These are phyloP conservation scores for Candida manassasensis DNA, from an alignment of 805 yeast genomes.

Conservation along the genomic window DNA sequence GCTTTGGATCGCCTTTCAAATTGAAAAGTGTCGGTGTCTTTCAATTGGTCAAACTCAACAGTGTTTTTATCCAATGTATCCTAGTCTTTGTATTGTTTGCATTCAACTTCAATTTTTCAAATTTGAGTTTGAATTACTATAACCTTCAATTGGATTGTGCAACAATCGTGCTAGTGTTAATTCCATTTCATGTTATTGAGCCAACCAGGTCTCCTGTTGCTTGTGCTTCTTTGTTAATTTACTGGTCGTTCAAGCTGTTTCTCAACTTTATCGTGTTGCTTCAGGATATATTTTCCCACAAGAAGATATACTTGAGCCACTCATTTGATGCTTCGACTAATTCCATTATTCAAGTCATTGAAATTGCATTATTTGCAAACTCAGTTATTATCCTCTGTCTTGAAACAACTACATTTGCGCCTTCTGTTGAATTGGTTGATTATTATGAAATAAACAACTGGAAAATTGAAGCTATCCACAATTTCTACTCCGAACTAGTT, in stretches of 20 bases:
- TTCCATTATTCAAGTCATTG: constrained; percentile 9
- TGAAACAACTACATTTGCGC: constrained; percentile 13
- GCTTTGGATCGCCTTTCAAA: constrained; percentile 5
- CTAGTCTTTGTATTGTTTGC: constrained; percentile 1
- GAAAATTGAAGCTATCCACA: constrained; percentile 17
- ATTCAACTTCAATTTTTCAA: background rate
- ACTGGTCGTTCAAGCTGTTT: constrained; percentile 24
- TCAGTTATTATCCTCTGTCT: constrained; percentile 12
- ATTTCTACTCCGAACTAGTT: constrained; percentile 18
- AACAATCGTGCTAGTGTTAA: constrained; percentile 10
- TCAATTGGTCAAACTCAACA: constrained; percentile 5
- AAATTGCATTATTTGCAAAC: constrained; percentile 12
- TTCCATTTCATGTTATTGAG: constrained; percentile 44
- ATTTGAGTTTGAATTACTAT: background rate
- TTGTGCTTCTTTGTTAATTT: constrained; percentile 33
- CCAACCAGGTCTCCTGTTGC: constrained; percentile 33
- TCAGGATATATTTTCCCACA: constrained; percentile 13
- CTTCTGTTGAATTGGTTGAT: constrained; percentile 9
- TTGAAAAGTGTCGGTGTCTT: constrained; percentile 7
- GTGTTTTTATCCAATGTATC: constrained; percentile 1
- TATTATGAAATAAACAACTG: constrained; percentile 21
- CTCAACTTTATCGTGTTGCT: constrained; percentile 1
- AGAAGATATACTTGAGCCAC: constrained; percentile 13
- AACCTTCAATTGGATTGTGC: background rate
- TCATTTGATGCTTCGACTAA: constrained; percentile 1